phyloP scores from a whole-genome alignment of 2,329 filamentous ascomycete species.

The Colletotrichum spinosum region DNA sequence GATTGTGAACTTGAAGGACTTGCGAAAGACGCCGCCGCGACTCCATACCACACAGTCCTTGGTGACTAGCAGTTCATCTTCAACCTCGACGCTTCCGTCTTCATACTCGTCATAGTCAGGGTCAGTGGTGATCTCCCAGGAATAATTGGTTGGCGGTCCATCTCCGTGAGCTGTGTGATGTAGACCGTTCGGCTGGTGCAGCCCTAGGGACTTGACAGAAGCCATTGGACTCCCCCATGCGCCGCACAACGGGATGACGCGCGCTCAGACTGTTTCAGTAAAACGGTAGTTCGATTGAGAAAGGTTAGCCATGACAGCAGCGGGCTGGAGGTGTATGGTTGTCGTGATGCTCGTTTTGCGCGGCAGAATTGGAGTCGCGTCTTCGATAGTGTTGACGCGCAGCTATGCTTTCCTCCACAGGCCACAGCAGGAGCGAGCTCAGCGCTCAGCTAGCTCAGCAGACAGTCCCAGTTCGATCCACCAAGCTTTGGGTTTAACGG shows the following conservation, averaged over 20 bases:
- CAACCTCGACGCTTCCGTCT: conserved; percentile 54
- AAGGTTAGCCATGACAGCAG: conserved; percentile 24
- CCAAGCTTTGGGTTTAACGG: conserved; percentile 18
- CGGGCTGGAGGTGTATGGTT: not conserved
- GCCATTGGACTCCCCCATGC: conserved; percentile 72
- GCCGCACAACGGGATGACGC: conserved; percentile 5
- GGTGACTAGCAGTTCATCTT: conserved; percentile 86
- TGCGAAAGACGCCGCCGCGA: conserved; percentile 84
- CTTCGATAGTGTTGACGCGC: conserved; percentile 15
- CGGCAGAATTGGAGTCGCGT: conserved; percentile 21
- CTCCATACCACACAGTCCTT: conserved; percentile 88
- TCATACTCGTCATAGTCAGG: conserved; percentile 44
- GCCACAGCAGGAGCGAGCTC: not conserved
- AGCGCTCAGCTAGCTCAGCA: not conserved
- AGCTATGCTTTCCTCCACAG: conserved; percentile 2
- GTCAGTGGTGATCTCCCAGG: conserved; percentile 75
- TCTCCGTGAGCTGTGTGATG: conserved; percentile 87
- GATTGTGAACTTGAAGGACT: conserved; percentile 85
- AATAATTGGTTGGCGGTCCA: conserved; percentile 74
- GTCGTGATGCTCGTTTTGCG: conserved; percentile 14
- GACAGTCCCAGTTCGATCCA: conserved; percentile 1
- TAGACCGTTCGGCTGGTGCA: conserved; percentile 88
- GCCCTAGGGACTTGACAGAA: conserved; percentile 87
- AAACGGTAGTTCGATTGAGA: not conserved
- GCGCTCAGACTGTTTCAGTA: not conserved